Percentiles rank a stretch among this genome's conserved stretches.
phyloP scores from a whole-genome alignment of 768 basidiomycete genomes.

The Lyophyllum semitale region DNA sequence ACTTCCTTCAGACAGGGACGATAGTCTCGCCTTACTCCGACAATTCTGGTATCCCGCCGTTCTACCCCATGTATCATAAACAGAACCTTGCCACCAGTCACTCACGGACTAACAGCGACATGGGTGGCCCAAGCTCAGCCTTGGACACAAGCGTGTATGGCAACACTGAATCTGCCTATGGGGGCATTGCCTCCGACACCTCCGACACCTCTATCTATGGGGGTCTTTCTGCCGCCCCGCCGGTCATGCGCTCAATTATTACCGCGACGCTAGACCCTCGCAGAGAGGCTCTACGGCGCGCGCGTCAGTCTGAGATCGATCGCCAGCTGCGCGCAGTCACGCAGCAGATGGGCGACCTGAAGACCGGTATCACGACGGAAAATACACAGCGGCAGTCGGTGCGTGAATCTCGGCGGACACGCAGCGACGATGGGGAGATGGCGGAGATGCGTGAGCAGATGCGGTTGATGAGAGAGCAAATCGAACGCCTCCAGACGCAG shows the following conservation, averaged over 20 bases:
- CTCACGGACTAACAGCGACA: not conserved
- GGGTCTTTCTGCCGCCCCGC: not conserved
- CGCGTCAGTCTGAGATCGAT: conserved; percentile 2
- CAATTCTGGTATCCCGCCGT: not conserved
- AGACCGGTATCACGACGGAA: not conserved
- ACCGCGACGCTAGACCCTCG: not conserved
- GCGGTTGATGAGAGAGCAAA: conserved; percentile 13
- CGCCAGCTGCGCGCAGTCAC: not conserved
- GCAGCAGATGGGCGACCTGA: conserved; percentile 4
- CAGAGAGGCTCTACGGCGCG: not conserved
- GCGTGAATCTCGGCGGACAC: not conserved
- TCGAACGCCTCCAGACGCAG: conserved; percentile 8
- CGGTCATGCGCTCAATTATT: not conserved
- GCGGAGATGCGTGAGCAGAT: conserved; percentile 14
- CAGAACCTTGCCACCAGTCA: not conserved
- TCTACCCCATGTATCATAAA: not conserved
- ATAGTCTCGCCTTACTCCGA: not conserved
- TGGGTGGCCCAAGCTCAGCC: not conserved
- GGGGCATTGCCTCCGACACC: not conserved
- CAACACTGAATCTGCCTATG: not conserved
- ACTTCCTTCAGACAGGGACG: conserved; percentile 6
- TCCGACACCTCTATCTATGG: conserved; percentile 1
- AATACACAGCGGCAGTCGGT: conserved; percentile 9
- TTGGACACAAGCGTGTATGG: not conserved
- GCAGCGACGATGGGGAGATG: not conserved